Evolutionary conservation across 1,139 yeast genomes (phyloP), one percentile per base, ranked within the genome.

Genomic region (Saccharomycopsis hybrid): DNA sequence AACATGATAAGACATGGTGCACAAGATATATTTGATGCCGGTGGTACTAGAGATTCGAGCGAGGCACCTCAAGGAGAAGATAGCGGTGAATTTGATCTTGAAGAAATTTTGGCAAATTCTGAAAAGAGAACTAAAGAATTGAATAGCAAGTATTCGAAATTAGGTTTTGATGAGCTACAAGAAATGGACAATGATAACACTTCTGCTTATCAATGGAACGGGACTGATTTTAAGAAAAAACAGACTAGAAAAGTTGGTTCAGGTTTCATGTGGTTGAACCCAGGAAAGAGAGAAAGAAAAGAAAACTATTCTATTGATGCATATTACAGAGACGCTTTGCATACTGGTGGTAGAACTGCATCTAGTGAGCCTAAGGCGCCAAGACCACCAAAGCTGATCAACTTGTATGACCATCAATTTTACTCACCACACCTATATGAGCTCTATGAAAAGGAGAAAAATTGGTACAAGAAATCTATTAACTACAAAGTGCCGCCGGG

Each of bases 1-100:
- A 80, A 79, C 58, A 84, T 85, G 92, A 85, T 85, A 64, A 92
- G 85, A 62, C 80, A 73, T 66, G 95, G 95, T 56, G 92, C 92
- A 0, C 76, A 77, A 24, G 80, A 78, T 48, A 76, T 84, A 56
- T 80, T 84, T 62, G 69, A 68, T 7, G n/a, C 45, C 25, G 38
- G 31, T 25, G 49, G 42, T 3, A 5, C 38, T 25, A 30, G 31
- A 4, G 35, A 28, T 40, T 8, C 24, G 4, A 28, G 11, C 9
- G 58, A 57, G 25, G 53, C 48, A 13, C 18, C 18, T 18, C 18
- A 18, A 18, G 54, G 56, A 33, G 18, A 18, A 18, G 59, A 56
- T 8, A 71, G 64, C 24, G 76, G 68, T 31, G 86, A 80, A 55
- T 71, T 79, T 44, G 89, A 85, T 59, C 75, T 82, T 53, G 87